Evolutionary conservation across 192 early-diverging fungal genomes (phyloP).

Genomic region (Nowakowskiella sp.): DNA sequence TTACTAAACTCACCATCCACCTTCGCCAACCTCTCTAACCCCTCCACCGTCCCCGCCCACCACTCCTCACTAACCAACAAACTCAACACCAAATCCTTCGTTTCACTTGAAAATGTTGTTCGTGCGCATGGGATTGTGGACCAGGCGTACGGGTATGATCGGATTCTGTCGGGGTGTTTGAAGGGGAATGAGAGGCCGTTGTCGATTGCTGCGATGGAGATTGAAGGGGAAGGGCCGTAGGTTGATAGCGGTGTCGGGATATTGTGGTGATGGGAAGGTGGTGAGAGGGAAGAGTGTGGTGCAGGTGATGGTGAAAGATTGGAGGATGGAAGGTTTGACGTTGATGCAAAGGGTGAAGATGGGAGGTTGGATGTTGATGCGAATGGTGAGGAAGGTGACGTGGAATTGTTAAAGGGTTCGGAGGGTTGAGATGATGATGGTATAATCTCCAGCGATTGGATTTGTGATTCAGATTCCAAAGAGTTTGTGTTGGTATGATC

Average conservation of each 20-base stretch:
- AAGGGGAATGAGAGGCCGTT: conserved; percentile 91
- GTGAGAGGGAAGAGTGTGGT: neutral
- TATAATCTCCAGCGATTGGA: neutral
- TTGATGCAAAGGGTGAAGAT: conserved; percentile 7
- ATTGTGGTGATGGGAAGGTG: neutral
- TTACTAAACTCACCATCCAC: conserved; percentile 72
- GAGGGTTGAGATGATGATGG: neutral
- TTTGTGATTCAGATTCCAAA: neutral
- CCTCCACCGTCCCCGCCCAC: conserved; percentile 71
- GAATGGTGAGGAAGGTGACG: neutral
- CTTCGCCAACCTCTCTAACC: conserved; percentile 55
- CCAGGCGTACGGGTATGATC: conserved; percentile 92
- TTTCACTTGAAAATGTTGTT: conserved; percentile 64
- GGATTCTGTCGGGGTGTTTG: conserved; percentile 82
- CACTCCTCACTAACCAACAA: conserved; percentile 61
- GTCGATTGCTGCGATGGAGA: conserved; percentile 83
- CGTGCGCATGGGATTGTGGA: conserved; percentile 57
- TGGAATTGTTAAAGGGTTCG: too few relatives aligned
- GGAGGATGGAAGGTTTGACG: neutral
- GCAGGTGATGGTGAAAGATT: neutral
- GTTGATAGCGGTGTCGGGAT: conserved; percentile 5
- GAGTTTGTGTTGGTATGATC: conserved; percentile 19
- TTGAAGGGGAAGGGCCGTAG: conserved; percentile 28
- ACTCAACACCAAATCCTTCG: conserved; percentile 56
- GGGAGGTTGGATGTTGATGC: conserved; percentile 7